Conservation (phyloP, 2,329 filamentous ascomycete genomes). For the Zasmidium cellare region DNA sequence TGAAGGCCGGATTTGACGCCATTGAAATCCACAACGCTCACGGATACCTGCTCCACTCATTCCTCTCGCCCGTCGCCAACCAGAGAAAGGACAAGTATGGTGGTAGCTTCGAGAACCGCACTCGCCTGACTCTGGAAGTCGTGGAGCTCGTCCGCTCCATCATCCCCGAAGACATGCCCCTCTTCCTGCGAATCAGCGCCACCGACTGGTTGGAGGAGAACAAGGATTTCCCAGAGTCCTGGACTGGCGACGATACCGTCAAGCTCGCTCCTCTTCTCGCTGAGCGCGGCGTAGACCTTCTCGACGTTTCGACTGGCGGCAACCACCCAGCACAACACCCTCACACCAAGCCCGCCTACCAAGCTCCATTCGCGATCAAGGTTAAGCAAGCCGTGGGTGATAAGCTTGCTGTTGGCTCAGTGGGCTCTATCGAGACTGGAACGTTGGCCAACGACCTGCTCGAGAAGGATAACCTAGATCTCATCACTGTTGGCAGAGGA, state of each 20-base stretch:
- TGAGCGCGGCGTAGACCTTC: slow-evolving; percentile 72
- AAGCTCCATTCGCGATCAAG: slow-evolving; percentile 69
- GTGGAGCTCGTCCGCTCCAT: slow-evolving; percentile 61
- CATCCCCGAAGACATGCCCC: slow-evolving; percentile 67
- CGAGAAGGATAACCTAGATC: slow-evolving; percentile 56
- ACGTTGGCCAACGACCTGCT: slow-evolving; percentile 66
- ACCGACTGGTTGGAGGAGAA: slow-evolving; percentile 72
- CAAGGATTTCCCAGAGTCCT: slow-evolving; percentile 56
- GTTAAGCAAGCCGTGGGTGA: slow-evolving; percentile 71
- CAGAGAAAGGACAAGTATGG: slow-evolving; percentile 67
- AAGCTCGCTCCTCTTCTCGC: slow-evolving; percentile 68
- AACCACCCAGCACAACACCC: slow-evolving; percentile 61
- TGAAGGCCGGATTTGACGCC: slow-evolving; percentile 68
- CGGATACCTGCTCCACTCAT: slow-evolving; percentile 69
- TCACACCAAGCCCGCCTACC: slow-evolving; percentile 64
- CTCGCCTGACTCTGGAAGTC: slow-evolving; percentile 66
- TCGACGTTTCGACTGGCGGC: slow-evolving; percentile 79
- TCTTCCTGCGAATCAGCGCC: slow-evolving; percentile 72
- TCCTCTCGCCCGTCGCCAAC: slow-evolving; percentile 71
- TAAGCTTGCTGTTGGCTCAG: slow-evolving; percentile 68
- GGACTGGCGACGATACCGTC: slow-evolving; percentile 66
- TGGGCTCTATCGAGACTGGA: slow-evolving; percentile 71
- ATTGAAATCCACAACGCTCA: slow-evolving; percentile 81
- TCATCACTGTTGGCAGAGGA: slow-evolving; percentile 72
- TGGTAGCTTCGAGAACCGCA: slow-evolving; percentile 68